Base-by-base conservation (phyloP, 1,284 basidiomycete species). In the Marasmius fiardii region DNA sequence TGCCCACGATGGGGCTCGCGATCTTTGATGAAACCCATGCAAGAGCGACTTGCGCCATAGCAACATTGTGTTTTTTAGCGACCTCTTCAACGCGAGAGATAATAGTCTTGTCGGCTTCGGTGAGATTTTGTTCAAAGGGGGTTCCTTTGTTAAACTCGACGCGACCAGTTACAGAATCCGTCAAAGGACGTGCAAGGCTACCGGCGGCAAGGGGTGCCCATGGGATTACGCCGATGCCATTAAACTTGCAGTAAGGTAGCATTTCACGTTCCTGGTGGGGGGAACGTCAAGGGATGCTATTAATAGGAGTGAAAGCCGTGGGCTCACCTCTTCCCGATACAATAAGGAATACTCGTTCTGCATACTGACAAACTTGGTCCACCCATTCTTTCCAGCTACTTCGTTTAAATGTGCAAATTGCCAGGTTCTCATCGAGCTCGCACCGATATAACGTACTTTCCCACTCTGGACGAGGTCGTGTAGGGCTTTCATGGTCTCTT, bases 361-460 rank as follows among this genome's bases (percentile, higher is more conserved):
- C 28, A 31, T 31, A 10, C 28, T 31, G 28, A 31, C 28, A 31
- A 31, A 73, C 57, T 68, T 69, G 3, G 70, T 73, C 68, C 69
- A 70, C 2, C 64, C 65, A 44, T 71, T 61, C 52, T 61, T 65
- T 24, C 63, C 65, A 28, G 67, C 67, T 10, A 68, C 67, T 35
- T 71, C 65, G 57, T 76, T 76, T 60, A 77, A 63, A 49, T 67
- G 65, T 5, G 71, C 70, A 44, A 81, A 74, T 44, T 77, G 71
- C 74, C 73, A 78, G 28, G 70, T 65, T 4, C 69, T 59, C 71
- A 77, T 75, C 26, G 72, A 76, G 56, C 73, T 75, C 3, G 73
- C 74, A 6, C 77, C 76, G 37, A 79, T 70, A 54, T 79, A 78
- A 5, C 74, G 65, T 16, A 74, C 74, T 43, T 74, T 31, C 28